Evolutionary conservation across 2,329 filamentous ascomycete species (phyloP).

Genomic region (Cadophora luteo-olivacea): DNA sequence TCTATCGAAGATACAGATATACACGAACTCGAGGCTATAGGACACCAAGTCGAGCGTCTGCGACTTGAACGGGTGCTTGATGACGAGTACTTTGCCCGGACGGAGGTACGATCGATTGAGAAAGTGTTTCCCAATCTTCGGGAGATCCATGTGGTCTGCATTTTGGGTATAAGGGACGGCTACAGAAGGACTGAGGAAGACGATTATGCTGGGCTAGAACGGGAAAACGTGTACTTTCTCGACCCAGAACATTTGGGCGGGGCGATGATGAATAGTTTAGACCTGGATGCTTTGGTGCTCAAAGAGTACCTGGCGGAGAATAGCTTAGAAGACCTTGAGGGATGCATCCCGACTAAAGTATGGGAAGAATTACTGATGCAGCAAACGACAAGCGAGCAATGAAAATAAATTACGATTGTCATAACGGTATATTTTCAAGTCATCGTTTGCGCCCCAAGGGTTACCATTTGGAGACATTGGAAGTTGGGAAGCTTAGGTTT

Average conservation of each 20-base stretch:
- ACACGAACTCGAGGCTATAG: constrained; percentile 14
- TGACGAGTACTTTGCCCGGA: constrained; percentile 14
- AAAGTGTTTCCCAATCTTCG: constrained; percentile 15
- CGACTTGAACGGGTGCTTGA: constrained; percentile 14
- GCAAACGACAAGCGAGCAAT: constrained; percentile 11
- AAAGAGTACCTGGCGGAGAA: constrained; percentile 12
- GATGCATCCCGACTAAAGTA: constrained; percentile 12
- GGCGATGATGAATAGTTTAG: constrained; percentile 6
- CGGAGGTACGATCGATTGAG: constrained; percentile 10
- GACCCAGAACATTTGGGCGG: constrained; percentile 15
- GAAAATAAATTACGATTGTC: constrained; percentile 9
- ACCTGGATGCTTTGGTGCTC: constrained; percentile 9
- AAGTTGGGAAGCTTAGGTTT: too few species aligned
- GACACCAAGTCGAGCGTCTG: constrained; percentile 9
- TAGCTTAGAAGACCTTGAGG: constrained; percentile 15
- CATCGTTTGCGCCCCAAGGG: too few species aligned
- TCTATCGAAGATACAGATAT: constrained; percentile 12
- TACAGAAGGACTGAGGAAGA: constrained; percentile 12
- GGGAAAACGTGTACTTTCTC: constrained; percentile 15
- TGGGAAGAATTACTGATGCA: constrained; percentile 10
- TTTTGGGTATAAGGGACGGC: constrained; percentile 10
- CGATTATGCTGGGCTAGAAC: constrained; percentile 10
- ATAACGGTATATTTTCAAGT: constrained; percentile 17
- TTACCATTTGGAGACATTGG: too few species aligned
- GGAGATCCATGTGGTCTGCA: constrained; percentile 14